Conservation (phyloP, 345 rosid species). For the Linum trigynum region DNA sequence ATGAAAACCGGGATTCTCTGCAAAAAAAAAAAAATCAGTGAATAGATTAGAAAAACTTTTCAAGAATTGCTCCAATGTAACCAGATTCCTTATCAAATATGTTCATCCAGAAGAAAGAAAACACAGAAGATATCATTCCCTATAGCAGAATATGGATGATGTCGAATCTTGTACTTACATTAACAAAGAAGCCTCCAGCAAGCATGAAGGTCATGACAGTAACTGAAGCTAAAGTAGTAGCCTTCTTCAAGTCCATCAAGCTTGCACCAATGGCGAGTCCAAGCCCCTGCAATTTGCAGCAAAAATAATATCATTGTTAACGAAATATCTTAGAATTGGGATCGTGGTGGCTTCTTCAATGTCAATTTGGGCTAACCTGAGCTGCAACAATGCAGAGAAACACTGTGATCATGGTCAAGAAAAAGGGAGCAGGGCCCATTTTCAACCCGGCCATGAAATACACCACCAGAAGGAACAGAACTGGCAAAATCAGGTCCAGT, state of each 20-base stretch:
- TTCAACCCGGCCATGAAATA: slow-evolving; percentile 93
- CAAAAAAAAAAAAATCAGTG: slow-evolving; percentile 3
- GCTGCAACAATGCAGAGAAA: slow-evolving; percentile 87
- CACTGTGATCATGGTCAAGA: slow-evolving; percentile 66
- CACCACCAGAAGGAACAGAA: slow-evolving; percentile 75
- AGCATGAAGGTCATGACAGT: slow-evolving; percentile 98
- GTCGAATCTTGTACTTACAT: slow-evolving; percentile 29
- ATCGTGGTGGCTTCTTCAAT: background rate
- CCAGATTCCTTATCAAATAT: background rate
- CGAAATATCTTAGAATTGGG: background rate
- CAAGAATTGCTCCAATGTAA: background rate
- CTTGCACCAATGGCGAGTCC: slow-evolving; percentile 95
- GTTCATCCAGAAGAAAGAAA: background rate
- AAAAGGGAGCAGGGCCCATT: slow-evolving; percentile 52
- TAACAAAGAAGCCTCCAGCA: slow-evolving; percentile 84
- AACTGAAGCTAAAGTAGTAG: slow-evolving; percentile 91
- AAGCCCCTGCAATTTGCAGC: slow-evolving; percentile 54
- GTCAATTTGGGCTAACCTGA: slow-evolving; percentile 42
- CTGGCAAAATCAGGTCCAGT: slow-evolving; percentile 71
- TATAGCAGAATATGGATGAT: background rate
- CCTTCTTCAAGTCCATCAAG: slow-evolving; percentile 84
- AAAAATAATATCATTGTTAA: slow-evolving; percentile 8
- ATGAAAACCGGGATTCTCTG: slow-evolving; percentile 86
- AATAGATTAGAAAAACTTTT: too few relatives aligned
- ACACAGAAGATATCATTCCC: background rate